Evolutionary conservation across 768 basidiomycete species (phyloP).

Genomic region (Hysterangium stoloniferum): DNA sequence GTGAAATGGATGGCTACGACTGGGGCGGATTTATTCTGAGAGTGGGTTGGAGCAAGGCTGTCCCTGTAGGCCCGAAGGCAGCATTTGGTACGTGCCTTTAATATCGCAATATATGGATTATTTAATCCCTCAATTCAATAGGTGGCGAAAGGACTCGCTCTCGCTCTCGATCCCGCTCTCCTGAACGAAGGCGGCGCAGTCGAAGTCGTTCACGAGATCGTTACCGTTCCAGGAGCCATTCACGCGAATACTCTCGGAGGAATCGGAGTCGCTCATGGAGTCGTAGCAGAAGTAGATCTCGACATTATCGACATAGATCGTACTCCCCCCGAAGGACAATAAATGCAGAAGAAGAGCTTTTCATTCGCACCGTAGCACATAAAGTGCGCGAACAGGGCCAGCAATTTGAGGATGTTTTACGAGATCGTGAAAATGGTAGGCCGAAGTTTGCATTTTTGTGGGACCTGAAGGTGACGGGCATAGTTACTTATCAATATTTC

Average conservation of each 20-base stretch:
- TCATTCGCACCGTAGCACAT: conserved; percentile 80
- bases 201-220: conserved; percentile 29
- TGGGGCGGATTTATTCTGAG: conserved; percentile 88
- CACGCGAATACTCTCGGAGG: conserved; percentile 31
- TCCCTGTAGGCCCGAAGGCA: conserved; percentile 68
- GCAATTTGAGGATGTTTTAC: conserved; percentile 67
- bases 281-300: conserved; percentile 16
- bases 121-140: conserved; percentile 20
- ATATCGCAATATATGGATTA: background rate
- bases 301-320: conserved; percentile 32
- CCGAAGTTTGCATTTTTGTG: conserved; percentile 74
- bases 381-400: conserved; percentile 77
- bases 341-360: conserved; percentile 72
- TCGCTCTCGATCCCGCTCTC: conserved; percentile 29
- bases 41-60: conserved; percentile 97
- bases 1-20: conserved; percentile 86
- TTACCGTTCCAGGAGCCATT: conserved; percentile 43
- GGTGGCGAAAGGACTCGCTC: conserved; percentile 26
- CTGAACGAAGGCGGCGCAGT: conserved; percentile 20
- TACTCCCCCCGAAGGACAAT: conserved; percentile 28
- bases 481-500: conserved; percentile 39
- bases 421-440: conserved; percentile 71
- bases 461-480: conserved; percentile 29
- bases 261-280: conserved; percentile 20
- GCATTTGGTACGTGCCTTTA: conserved; percentile 56